Base-by-base conservation (phyloP, 129 eudicot species). In the Tanacetum coccineum region DNA sequence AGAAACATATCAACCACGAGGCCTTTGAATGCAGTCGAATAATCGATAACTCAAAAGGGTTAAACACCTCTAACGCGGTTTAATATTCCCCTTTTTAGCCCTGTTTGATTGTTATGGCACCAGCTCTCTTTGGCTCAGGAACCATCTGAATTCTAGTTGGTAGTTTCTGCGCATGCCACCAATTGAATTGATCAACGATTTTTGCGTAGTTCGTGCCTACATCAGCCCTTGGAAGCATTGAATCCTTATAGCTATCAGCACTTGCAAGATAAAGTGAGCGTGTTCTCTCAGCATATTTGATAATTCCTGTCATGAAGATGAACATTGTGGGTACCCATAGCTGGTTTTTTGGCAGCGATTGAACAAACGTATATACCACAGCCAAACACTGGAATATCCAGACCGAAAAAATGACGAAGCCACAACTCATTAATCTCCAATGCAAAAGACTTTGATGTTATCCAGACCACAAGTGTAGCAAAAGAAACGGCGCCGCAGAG, bases 401-500 rank as follows among this genome's bases (percentile, higher is more conserved):
- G 71, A 19, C 82, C 74, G 4, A 81, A 66, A 18, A 82, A 55
- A 74, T 85, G 91, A 4, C 85, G 71, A 20, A 73, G 76, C 91
- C 91, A 85, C 12, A 85, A 70, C 79, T 79, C 81, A 12, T 85
- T 85, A 20, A 81, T 87, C 51, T 82, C 91, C 3, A 81, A 51
- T 13, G 87, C 80, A 9, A 79, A 81, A 25, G 86, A n/a, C 87
- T 6, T 84, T 81, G 21, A 81, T 85, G 55, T 80, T 85, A 64
- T 85, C 90, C 0, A 87, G 87, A 3, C 91, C 87, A 12, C 91
- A 85, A 87, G 66, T 85, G 84, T 21, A 76, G 76, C 50, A 85
- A 59, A n/a, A 81, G 79, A 28, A 85, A 76, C 0, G 87, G 91
- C 3, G 87, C 87, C 91, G 87, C 82, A 8, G 70, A 81, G 11